Evolutionary conservation across 495 filamentous ascomycete genomes (phyloP).

Genomic region (Xylaria grammica): DNA sequence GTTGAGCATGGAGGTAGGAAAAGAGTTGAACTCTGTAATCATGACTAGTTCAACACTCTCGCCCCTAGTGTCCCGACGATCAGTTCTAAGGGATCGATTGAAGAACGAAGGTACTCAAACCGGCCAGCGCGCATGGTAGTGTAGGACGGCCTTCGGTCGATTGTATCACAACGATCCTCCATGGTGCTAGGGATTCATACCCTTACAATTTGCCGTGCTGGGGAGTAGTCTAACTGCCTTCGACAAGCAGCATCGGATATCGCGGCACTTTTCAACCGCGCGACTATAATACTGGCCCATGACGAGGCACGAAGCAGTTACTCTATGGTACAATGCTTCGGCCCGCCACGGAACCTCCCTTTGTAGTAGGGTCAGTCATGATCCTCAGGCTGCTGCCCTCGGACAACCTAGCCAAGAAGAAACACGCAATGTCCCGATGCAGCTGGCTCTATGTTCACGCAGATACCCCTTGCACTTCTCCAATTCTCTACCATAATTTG

Average conservation of each 20-base stretch:
- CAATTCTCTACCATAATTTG: background rate
- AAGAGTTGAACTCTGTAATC: background rate
- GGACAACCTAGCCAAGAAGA: background rate
- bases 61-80: background rate
- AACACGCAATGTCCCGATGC: background rate
- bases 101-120: background rate
- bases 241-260: constrained; percentile 14
- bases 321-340: background rate
- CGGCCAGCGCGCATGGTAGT: background rate
- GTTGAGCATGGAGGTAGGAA: constrained; percentile 55
- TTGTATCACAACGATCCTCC: background rate
- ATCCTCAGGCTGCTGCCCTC: background rate
- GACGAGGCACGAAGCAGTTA: background rate
- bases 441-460: background rate
- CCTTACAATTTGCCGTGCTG: background rate
- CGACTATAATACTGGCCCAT: background rate
- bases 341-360: background rate
- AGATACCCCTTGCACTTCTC: background rate
- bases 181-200: background rate
- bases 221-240: background rate
- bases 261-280: background rate
- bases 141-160: background rate
- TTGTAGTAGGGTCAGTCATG: constrained; percentile 10
- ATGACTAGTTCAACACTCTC: background rate
- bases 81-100: background rate